Percentiles rank a stretch among this genome's conserved stretches.
Conservation (phyloP, 1,284 basidiomycete species). For the Mycosarcoma maydis region DNA sequence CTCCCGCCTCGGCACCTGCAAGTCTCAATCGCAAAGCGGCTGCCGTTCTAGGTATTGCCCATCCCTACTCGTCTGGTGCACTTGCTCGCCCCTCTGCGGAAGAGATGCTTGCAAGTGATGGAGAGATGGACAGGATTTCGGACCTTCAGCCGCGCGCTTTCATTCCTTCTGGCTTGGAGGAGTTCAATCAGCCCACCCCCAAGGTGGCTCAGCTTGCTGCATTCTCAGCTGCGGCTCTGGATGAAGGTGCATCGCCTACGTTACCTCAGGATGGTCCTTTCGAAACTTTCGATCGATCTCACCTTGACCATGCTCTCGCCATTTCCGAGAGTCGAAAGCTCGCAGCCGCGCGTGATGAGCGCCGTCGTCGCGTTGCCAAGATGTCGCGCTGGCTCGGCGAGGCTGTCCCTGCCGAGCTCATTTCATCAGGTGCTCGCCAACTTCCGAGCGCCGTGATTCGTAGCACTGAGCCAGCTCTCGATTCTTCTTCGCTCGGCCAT, state of each 20-base stretch:
- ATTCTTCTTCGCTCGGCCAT: slow-evolving; percentile 14
- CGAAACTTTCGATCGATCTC: slow-evolving; percentile 13
- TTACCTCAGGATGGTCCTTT: slow-evolving; percentile 32
- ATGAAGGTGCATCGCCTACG: slow-evolving; percentile 38
- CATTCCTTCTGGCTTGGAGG: slow-evolving; percentile 20
- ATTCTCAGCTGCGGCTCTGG: slow-evolving; percentile 31
- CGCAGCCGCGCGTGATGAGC: slow-evolving; percentile 42
- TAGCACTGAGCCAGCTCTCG: slow-evolving; percentile 3
- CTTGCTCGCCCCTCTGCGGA: slow-evolving; percentile 2
- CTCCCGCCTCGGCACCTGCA: background rate
- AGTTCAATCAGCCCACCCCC: slow-evolving; percentile 32
- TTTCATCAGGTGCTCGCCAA: slow-evolving; percentile 9
- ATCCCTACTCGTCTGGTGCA: slow-evolving; percentile 25
- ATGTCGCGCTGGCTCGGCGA: slow-evolving; percentile 59
- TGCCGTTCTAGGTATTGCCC: slow-evolving; percentile 35
- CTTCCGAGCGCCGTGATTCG: slow-evolving; percentile 15
- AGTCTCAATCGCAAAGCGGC: slow-evolving; percentile 38
- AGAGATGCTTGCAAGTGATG: slow-evolving; percentile 13
- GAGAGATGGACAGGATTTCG: slow-evolving; percentile 7
- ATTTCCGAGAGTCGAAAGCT: slow-evolving; percentile 29
- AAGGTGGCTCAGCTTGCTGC: slow-evolving; percentile 35
- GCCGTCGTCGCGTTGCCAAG: slow-evolving; percentile 50
- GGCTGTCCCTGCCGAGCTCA: slow-evolving; percentile 43
- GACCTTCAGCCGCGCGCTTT: slow-evolving; percentile 5
- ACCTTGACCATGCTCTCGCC: slow-evolving; percentile 23